These are phyloP conservation scores for Phaeosphaeriaceae sp. DNA, from an alignment of 2,329 filamentous ascomycete genomes.

Conservation along the genomic window DNA sequence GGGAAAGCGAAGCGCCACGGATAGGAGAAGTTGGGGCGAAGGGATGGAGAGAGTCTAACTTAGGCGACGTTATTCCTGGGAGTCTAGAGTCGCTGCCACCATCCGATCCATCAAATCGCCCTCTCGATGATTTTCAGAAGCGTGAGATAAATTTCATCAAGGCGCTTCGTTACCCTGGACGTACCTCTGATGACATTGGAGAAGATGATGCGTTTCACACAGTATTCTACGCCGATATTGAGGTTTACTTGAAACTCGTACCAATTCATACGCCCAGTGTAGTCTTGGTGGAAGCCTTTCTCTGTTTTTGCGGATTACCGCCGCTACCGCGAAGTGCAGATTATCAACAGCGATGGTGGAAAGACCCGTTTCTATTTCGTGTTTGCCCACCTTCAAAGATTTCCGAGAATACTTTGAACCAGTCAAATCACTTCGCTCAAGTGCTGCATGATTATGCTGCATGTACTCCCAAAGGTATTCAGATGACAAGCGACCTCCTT, in stretches of 20 bases:
- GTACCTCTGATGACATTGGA: slow-evolving; percentile 74
- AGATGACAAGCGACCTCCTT: slow-evolving; percentile 33
- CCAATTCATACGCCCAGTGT: slow-evolving; percentile 46
- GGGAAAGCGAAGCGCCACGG: slow-evolving; percentile 82
- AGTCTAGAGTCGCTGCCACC: slow-evolving; percentile 7
- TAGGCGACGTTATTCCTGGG: slow-evolving; percentile 17
- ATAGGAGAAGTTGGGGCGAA: slow-evolving; percentile 75
- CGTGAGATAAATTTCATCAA: slow-evolving; percentile 61
- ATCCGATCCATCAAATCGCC: slow-evolving; percentile 12
- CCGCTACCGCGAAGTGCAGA: slow-evolving; percentile 47
- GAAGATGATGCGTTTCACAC: slow-evolving; percentile 85
- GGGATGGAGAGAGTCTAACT: slow-evolving; percentile 69
- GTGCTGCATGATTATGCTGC: slow-evolving; percentile 9
- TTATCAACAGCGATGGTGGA: slow-evolving; percentile 47
- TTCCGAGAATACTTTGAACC: background rate
- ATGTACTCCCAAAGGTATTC: slow-evolving; percentile 19
- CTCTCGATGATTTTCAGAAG: slow-evolving; percentile 34
- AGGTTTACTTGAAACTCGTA: slow-evolving; percentile 62
- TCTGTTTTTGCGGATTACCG: slow-evolving; percentile 57
- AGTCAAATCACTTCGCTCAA: slow-evolving; percentile 8
- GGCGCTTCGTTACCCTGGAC: slow-evolving; percentile 67
- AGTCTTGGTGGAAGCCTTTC: slow-evolving; percentile 71
- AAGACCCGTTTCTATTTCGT: slow-evolving; percentile 60
- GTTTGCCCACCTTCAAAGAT: slow-evolving; percentile 40
- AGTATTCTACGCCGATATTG: slow-evolving; percentile 79